A percentile compares a stretch with the other conserved stretches of the same genome.
These are phyloP conservation scores for Rhododendron simsii DNA, from an alignment of 148 eudicot genomes.

Conservation along the genomic window DNA sequence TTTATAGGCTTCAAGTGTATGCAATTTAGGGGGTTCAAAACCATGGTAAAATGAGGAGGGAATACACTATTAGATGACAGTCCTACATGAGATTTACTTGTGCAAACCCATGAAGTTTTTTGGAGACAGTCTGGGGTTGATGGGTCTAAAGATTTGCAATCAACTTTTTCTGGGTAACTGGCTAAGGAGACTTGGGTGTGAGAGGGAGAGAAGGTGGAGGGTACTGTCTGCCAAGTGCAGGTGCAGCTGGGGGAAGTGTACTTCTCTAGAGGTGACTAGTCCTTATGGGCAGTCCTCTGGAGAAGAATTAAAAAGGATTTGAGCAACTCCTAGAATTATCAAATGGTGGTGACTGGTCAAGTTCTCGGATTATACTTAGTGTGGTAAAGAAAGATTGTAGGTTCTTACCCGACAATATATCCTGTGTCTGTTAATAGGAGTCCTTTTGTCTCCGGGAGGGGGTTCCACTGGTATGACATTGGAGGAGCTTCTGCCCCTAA, in stretches of 20 bases:
- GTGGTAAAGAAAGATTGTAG: background rate
- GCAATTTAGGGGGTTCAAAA: background rate
- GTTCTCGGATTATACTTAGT: background rate
- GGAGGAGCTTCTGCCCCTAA: background rate
- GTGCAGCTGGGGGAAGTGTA: background rate
- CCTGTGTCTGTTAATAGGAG: background rate
- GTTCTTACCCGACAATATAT: background rate
- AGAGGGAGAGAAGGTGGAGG: background rate
- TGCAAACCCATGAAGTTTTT: background rate
- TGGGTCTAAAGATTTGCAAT: background rate
- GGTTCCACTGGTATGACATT: background rate
- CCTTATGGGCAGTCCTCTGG: background rate
- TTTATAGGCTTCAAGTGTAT: background rate
- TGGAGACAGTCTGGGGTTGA: background rate
- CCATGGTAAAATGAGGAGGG: background rate
- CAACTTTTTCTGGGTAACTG: background rate
- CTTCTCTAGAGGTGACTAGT: background rate
- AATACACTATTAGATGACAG: background rate
- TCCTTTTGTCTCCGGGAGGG: background rate
- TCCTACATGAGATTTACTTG: background rate
- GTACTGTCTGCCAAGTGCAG: background rate
- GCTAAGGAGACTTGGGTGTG: background rate
- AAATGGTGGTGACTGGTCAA: background rate
- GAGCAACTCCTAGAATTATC: background rate
- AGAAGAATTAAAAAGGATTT: background rate